A percentile compares a stretch with the other conserved stretches of the same genome.
phyloP scores from a whole-genome alignment of 1,139 yeast genomes.

The Tardiomyces blankii region DNA sequence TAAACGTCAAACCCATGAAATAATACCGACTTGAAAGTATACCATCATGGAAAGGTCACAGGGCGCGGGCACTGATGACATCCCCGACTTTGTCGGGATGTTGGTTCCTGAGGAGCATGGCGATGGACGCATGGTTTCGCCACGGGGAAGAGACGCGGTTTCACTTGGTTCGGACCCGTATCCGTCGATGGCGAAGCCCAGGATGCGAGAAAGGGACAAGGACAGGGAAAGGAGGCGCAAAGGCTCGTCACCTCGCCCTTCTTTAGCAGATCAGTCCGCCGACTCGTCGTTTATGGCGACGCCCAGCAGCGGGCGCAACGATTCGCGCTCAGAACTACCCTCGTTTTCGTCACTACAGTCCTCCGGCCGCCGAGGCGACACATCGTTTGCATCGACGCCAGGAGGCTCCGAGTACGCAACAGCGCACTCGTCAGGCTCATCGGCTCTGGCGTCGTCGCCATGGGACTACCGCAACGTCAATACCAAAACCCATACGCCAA shows the following conservation, averaged over 20 bases:
- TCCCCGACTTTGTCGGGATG: not conserved
- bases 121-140: not conserved
- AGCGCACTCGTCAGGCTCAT: not conserved
- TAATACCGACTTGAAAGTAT: no score
- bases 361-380: not conserved
- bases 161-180: conserved; percentile 20
- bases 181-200: conserved; percentile 20
- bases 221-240: no score
- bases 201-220: conserved; percentile 3
- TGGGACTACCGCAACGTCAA: not conserved
- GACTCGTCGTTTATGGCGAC: no score
- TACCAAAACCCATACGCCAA: not conserved
- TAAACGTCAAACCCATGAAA: no score
- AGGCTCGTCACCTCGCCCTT: no score
- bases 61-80: not conserved
- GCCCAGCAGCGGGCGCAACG: no score
- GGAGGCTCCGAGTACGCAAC: not conserved
- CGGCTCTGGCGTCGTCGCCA: not conserved
- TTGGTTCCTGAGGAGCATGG: not conserved
- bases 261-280: no score
- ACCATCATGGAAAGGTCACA: no score
- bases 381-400: not conserved
- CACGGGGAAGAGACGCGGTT: not conserved
- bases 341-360: not conserved
- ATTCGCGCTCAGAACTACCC: not conserved